A percentile compares a stretch with the other conserved stretches of the same genome.
Conservation (phyloP, 208 protist species). For the Balamuthia mandrillaris region DNA sequence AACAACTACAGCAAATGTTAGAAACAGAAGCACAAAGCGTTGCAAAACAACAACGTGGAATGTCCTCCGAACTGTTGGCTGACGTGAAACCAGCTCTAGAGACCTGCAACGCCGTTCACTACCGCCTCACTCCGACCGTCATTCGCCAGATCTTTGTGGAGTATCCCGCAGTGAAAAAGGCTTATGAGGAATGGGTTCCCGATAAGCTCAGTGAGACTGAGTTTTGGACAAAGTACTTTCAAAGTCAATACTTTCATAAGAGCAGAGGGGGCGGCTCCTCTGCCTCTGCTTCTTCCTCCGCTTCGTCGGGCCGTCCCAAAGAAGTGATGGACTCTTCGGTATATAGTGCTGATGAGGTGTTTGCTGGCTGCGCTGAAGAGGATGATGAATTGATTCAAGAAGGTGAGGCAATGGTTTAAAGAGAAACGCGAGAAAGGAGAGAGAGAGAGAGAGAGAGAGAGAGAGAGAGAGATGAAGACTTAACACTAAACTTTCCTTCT, state of each 20-base stretch:
- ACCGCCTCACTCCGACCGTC: background rate
- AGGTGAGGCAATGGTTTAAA: no score
- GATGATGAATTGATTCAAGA: no score
- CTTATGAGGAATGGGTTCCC: background rate
- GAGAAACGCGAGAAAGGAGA: background rate
- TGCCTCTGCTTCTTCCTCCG: background rate
- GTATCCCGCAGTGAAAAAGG: background rate
- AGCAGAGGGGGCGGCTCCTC: background rate
- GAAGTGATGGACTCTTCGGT: no score
- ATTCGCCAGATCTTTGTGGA: background rate
- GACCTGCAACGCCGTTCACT: background rate
- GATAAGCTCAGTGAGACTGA: background rate
- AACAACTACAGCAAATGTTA: background rate
- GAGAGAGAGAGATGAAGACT: no score
- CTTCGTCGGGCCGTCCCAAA: no score
- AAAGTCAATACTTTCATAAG: background rate
- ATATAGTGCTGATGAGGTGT: no score
- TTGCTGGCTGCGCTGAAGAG: no score
- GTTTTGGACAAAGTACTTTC: conserved; percentile 29
- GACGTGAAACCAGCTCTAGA: background rate
- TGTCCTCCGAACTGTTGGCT: background rate
- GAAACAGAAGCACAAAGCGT: background rate
- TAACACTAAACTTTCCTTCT: no score
- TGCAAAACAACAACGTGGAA: background rate
- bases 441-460: background rate